A percentile compares a stretch with the other conserved stretches of the same genome.
Evolutionary conservation across 306 rosid genomes (phyloP).

Genomic region (Ceratonia siliqua): DNA sequence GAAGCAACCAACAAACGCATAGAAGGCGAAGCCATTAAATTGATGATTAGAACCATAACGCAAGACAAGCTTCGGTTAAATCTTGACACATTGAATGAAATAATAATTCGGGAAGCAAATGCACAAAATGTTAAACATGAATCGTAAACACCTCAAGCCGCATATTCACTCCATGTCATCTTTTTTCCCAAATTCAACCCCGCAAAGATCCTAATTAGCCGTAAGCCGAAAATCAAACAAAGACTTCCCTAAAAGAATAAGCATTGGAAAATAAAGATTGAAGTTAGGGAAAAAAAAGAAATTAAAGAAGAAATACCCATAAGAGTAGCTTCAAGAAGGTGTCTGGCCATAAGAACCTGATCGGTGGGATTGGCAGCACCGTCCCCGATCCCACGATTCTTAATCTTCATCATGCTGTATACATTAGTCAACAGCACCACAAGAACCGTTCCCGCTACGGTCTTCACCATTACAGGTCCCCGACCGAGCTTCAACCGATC

Average conservation of each 20-base stretch:
- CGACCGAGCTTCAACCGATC: slow-evolving; percentile 84
- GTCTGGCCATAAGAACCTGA: slow-evolving; percentile 91
- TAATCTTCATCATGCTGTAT: slow-evolving; percentile 61
- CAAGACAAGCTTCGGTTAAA: neutral
- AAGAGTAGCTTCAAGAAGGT: slow-evolving; percentile 85
- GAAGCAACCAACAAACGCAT: too few relatives aligned
- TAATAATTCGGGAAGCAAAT: neutral
- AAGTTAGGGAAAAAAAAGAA: neutral
- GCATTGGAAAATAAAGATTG: neutral
- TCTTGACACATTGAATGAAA: neutral
- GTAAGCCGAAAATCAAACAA: neutral
- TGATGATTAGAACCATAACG: slow-evolving; percentile 9
- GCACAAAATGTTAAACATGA: neutral
- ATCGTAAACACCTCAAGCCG: slow-evolving; percentile 10
- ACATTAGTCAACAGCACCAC: slow-evolving; percentile 57
- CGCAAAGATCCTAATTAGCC: neutral
- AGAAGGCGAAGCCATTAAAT: neutral
- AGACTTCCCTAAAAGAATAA: neutral
- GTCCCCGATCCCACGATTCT: slow-evolving; percentile 61
- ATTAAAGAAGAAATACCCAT: slow-evolving; percentile 56
- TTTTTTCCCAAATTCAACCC: neutral
- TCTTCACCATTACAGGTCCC: slow-evolving; percentile 78
- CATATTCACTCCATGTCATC: neutral
- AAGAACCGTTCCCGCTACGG: slow-evolving; percentile 62
- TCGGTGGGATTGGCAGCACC: slow-evolving; percentile 68